Evolutionary conservation across 768 basidiomycete species (phyloP).

Genomic region (Brasilioporus rufonigricans): DNA sequence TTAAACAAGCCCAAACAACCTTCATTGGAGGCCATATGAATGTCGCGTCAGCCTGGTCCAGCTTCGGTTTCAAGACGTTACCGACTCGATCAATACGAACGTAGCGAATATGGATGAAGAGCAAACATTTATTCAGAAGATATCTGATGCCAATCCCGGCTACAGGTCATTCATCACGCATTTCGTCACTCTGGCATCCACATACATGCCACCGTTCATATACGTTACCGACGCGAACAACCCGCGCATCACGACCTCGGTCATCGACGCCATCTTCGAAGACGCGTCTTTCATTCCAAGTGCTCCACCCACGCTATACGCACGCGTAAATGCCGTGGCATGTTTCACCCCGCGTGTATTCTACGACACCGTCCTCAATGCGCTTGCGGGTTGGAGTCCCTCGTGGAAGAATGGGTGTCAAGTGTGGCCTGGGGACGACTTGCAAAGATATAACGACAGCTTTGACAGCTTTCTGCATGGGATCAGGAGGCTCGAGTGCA

Average conservation of each 20-base stretch:
- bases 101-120: slow-evolving; percentile 18
- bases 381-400: slow-evolving; percentile 53
- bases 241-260: slow-evolving; percentile 42
- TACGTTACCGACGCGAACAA: slow-evolving; percentile 61
- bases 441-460: slow-evolving; percentile 56
- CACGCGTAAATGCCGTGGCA: slow-evolving; percentile 51
- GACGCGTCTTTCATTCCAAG: slow-evolving; percentile 8
- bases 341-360: slow-evolving; percentile 63
- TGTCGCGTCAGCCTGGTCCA: not conserved
- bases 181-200: slow-evolving; percentile 29
- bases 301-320: slow-evolving; percentile 36
- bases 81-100: not conserved
- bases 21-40: too few relatives aligned
- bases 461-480: slow-evolving; percentile 73
- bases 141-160: slow-evolving; percentile 20
- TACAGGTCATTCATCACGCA: slow-evolving; percentile 25
- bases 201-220: slow-evolving; percentile 60
- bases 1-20: slow-evolving; percentile 15
- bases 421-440: slow-evolving; percentile 49
- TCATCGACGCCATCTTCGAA: slow-evolving; percentile 25
- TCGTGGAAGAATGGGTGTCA: slow-evolving; percentile 60
- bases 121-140: not conserved
- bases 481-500: slow-evolving; percentile 35
- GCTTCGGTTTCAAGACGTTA: too few relatives aligned
- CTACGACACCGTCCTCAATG: slow-evolving; percentile 65